Percentiles rank a stretch among this genome's conserved stretches.
Conservation (phyloP, 2,329 filamentous ascomycete genomes). For the Magnaporthiopsis incrustans region DNA sequence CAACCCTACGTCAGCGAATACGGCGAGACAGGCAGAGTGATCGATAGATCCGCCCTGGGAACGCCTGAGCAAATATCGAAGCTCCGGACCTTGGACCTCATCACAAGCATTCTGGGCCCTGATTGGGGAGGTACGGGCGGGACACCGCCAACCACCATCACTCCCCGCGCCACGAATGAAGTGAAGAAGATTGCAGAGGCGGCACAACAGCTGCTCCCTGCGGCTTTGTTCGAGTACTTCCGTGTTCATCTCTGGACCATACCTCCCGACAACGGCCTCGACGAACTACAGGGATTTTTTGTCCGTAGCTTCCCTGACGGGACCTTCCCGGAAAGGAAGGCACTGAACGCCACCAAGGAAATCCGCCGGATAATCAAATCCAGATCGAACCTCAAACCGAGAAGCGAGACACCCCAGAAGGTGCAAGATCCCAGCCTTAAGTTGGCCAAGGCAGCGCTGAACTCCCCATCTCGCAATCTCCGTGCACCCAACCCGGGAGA, state of each 20-base stretch:
- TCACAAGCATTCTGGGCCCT: not conserved
- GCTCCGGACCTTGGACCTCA: not conserved
- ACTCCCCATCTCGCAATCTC: constrained; percentile 21
- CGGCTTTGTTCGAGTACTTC: not conserved
- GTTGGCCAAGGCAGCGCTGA: constrained; percentile 22
- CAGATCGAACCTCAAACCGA: constrained; percentile 1
- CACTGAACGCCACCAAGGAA: not conserved
- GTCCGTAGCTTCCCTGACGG: not conserved
- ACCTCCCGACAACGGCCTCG: not conserved
- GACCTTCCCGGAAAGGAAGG: not conserved
- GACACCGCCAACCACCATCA: not conserved
- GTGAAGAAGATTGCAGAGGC: not conserved
- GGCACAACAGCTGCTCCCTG: not conserved
- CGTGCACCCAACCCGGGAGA: constrained; percentile 10
- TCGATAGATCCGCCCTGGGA: not conserved
- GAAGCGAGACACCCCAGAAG: constrained; percentile 10
- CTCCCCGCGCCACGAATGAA: not conserved
- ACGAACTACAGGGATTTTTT: not conserved
- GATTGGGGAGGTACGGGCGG: not conserved
- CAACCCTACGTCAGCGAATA: too few species aligned
- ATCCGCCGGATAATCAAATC: not conserved
- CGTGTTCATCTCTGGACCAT: not conserved
- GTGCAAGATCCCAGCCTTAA: constrained; percentile 20
- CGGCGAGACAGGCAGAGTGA: not conserved
- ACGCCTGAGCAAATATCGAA: not conserved